phyloP scores from a whole-genome alignment of 2,329 filamentous ascomycete species.

The Cladobotryum protrusum region DNA sequence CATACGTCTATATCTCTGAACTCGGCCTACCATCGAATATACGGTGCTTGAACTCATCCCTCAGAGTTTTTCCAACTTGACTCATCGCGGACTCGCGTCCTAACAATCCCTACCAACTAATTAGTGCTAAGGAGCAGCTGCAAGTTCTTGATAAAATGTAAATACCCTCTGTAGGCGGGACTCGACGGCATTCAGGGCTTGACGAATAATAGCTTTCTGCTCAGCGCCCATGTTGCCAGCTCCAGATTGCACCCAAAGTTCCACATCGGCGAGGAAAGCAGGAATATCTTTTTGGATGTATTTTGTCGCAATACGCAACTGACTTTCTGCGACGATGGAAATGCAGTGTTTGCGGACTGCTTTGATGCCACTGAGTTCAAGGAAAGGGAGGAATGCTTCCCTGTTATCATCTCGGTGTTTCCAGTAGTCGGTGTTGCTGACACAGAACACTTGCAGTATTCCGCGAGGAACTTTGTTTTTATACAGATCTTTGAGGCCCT shows the following conservation, averaged over 20 bases:
- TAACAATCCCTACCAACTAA: background rate
- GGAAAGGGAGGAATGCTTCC: constrained; percentile 22
- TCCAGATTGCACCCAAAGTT: constrained; percentile 40
- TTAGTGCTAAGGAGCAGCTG: too few relatives aligned
- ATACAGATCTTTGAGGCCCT: constrained; percentile 25
- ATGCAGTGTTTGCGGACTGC: constrained; percentile 37
- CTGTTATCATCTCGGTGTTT: constrained; percentile 23
- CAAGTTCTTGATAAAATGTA: too few relatives aligned
- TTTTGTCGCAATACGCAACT: constrained; percentile 27
- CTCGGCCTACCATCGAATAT: background rate
- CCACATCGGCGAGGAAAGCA: constrained; percentile 32
- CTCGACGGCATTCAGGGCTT: constrained; percentile 28
- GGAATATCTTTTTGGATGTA: constrained; percentile 38
- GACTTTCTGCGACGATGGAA: constrained; percentile 37
- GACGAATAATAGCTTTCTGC: constrained; percentile 26
- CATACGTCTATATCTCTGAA: background rate
- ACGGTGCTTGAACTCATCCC: background rate
- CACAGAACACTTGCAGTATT: constrained; percentile 34
- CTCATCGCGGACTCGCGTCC: background rate
- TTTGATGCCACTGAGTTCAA: constrained; percentile 37
- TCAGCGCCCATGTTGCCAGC: constrained; percentile 32
- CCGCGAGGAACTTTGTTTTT: constrained; percentile 15
- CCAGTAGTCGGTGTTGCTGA: constrained; percentile 40
- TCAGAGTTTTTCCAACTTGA: background rate
- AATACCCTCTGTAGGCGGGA: constrained; percentile 25